These are phyloP conservation scores for Xylaria polymorpha DNA, from an alignment of 2,329 filamentous ascomycete species.

Conservation along the genomic window DNA sequence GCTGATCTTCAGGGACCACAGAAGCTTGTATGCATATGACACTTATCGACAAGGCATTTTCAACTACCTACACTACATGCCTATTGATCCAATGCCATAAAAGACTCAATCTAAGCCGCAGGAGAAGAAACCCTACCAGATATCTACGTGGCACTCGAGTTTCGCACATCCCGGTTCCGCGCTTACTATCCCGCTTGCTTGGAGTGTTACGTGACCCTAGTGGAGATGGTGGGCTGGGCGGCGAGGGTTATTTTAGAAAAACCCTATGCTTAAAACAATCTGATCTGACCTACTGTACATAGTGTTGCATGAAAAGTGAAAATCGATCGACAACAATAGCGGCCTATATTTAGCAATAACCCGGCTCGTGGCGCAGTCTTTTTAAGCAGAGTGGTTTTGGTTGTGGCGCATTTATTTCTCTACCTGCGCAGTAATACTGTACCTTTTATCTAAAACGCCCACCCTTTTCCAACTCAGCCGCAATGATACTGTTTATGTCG, in stretches of 20 bases:
- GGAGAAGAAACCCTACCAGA: background rate
- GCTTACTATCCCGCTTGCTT: background rate
- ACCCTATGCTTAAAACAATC: background rate
- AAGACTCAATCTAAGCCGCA: background rate
- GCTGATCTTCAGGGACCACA: slow-evolving; percentile 28
- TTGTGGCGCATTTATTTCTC: background rate
- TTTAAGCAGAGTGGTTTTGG: background rate
- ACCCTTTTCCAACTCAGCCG: background rate
- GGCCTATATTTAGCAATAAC: slow-evolving; percentile 7
- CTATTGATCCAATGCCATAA: background rate
- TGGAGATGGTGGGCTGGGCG: slow-evolving; percentile 1
- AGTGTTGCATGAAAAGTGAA: background rate
- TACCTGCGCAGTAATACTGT: too few relatives aligned
- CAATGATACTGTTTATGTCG: background rate
- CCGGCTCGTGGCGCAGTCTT: background rate
- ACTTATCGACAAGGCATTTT: background rate
- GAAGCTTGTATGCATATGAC: background rate
- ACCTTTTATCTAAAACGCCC: background rate
- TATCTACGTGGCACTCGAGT: background rate
- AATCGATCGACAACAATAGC: background rate
- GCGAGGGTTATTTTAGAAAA: background rate
- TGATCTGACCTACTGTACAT: background rate
- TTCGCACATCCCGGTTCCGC: background rate
- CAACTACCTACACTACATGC: background rate
- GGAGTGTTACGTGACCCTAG: background rate